phyloP scores from a whole-genome alignment of 225 moss, liverwort and hornwort species.

The Anthoceros angustus region DNA sequence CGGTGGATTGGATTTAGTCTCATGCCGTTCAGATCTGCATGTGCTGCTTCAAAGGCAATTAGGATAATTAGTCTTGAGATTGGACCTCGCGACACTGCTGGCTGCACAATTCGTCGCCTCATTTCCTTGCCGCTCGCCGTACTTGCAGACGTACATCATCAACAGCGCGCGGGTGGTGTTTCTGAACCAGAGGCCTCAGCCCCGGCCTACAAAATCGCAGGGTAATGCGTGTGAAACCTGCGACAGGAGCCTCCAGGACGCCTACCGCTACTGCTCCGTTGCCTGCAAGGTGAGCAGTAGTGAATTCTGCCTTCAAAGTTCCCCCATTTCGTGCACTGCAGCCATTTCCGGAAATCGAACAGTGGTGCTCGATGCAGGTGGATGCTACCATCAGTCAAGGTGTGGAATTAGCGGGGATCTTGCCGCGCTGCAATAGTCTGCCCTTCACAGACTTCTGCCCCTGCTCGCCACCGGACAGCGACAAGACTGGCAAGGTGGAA shows the following conservation, averaged over 20 bases:
- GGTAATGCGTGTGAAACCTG: conserved; percentile 9
- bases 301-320: neutral
- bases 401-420: conserved; percentile 44
- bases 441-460: conserved; percentile 47
- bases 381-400: conserved; percentile 71
- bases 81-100: no score
- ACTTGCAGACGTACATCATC: conserved; percentile 9
- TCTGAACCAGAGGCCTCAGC: conserved; percentile 7
- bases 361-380: conserved; percentile 19
- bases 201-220: conserved; percentile 3
- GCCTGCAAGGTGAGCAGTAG: conserved; percentile 3
- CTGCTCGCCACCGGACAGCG: conserved; percentile 58
- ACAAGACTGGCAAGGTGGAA: conserved; percentile 63
- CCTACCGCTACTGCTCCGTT: conserved; percentile 6
- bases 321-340: neutral
- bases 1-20: no score
- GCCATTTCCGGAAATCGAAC: neutral
- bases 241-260: conserved; percentile 4
- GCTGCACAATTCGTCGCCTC: no score
- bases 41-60: neutral
- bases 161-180: conserved; percentile 6
- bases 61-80: neutral
- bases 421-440: conserved; percentile 52
- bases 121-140: neutral
- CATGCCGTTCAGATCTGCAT: no score